These are phyloP conservation scores for Psilocybe tampanensis DNA, from an alignment of 768 basidiomycete species.

Conservation along the genomic window DNA sequence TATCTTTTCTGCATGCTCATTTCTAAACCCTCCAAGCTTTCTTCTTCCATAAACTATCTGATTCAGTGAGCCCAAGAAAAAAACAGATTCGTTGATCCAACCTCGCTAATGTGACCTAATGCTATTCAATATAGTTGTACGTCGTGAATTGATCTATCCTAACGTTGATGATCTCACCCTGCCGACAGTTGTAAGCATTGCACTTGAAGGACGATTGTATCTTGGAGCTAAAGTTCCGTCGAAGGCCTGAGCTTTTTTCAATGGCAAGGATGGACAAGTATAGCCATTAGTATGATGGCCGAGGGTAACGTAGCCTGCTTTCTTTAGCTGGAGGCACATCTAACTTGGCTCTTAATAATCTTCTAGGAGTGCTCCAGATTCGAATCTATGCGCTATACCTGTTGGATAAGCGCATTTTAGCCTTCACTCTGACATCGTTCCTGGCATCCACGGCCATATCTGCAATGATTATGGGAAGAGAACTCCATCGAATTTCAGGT, in stretches of 20 bases:
- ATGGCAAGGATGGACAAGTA: not conserved
- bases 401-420: not conserved
- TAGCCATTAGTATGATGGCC: not conserved
- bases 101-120: not conserved
- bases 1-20: too few relatives aligned
- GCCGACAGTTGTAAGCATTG: not conserved
- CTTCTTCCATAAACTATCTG: not conserved
- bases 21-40: not conserved
- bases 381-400: not conserved
- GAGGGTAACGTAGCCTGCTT: not conserved
- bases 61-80: not conserved
- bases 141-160: not conserved
- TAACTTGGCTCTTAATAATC: not conserved
- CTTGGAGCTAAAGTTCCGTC: not conserved
- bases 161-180: not conserved
- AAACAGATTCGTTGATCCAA: too few relatives aligned
- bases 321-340: not conserved
- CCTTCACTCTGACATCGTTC: not conserved
- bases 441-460: not conserved
- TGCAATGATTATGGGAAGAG: not conserved
- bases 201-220: not conserved
- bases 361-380: not conserved
- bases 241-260: not conserved
- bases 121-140: not conserved
- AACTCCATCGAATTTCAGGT: not conserved